Evolutionary conservation across 2,329 filamentous ascomycete species (phyloP).

Genomic region (Penicillium frequentans): DNA sequence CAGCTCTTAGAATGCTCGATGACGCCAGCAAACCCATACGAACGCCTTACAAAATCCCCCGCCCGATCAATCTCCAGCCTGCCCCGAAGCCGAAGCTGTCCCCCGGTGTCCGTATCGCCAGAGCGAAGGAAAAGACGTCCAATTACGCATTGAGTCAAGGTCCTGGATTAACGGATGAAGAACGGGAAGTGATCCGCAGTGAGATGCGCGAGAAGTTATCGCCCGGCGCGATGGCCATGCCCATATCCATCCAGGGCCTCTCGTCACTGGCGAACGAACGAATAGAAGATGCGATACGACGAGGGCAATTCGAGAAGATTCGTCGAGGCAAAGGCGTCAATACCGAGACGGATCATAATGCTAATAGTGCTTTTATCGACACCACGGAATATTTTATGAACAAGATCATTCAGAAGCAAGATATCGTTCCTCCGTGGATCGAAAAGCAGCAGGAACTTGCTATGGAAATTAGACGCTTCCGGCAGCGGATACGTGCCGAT

Average conservation of each 20-base stretch:
- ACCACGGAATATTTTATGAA: constrained; percentile 99
- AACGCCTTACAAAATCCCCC: constrained; percentile 42
- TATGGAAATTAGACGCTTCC: constrained; percentile 67
- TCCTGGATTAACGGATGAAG: constrained; percentile 64
- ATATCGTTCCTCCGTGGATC: constrained; percentile 96
- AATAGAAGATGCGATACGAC: constrained; percentile 90
- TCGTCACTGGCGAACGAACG: constrained; percentile 82
- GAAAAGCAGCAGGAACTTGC: constrained; percentile 94
- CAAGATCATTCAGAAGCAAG: constrained; percentile 95
- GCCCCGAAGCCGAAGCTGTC: constrained; percentile 44
- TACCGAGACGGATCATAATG: constrained; percentile 71
- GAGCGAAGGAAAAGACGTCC: constrained; percentile 59
- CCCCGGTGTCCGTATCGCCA: constrained; percentile 54
- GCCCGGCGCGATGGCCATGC: constrained; percentile 69
- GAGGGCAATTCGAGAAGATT: constrained; percentile 86
- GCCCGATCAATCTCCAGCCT: constrained; percentile 48
- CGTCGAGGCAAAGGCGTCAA: constrained; percentile 73
- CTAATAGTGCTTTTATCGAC: constrained; percentile 85
- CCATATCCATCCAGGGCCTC: constrained; percentile 74
- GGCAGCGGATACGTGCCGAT: constrained; percentile 71
- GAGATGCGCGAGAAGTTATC: constrained; percentile 80
- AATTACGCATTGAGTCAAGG: constrained; percentile 57
- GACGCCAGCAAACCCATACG: constrained; percentile 61
- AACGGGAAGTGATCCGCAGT: constrained; percentile 68
- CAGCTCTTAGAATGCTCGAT: constrained; percentile 76